Conservation (phyloP, 208 protist species). For the Naegleria fowleri region DNA sequence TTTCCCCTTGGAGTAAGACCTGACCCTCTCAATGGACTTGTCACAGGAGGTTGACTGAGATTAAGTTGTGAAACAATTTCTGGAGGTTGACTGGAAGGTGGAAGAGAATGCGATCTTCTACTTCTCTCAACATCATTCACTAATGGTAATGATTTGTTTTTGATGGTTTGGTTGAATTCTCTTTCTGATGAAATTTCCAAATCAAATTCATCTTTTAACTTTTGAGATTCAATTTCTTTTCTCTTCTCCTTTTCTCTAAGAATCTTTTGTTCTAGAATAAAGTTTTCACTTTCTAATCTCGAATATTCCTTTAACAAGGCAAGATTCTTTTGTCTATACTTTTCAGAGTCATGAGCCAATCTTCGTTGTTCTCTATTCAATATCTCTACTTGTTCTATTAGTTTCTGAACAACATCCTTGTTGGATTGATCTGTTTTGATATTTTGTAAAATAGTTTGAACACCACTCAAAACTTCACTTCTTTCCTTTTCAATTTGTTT, state of each 20-base stretch:
- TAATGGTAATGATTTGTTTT: not conserved
- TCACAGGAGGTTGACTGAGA: not conserved
- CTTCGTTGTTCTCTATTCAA: not conserved
- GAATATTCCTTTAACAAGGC: not conserved
- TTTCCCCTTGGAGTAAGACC: not conserved
- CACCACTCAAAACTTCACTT: not conserved
- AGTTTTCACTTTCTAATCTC: slow-evolving; percentile 10
- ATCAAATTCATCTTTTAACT: not conserved
- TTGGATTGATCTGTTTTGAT: not conserved
- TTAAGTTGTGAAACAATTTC: not conserved
- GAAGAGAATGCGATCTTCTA: not conserved
- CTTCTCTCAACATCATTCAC: not conserved
- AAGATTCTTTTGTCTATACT: not conserved
- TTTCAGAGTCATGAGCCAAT: not conserved
- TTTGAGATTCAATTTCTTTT: not conserved
- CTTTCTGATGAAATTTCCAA: not conserved
- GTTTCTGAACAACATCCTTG: not conserved
- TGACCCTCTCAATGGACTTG: not conserved
- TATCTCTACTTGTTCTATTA: not conserved
- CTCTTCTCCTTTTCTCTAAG: slow-evolving; percentile 5
- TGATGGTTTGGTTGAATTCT: not conserved
- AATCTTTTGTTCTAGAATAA: slow-evolving; percentile 26
- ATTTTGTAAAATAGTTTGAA: not conserved
- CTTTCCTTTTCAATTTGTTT: slow-evolving; percentile 24
- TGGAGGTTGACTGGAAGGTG: not conserved